These are phyloP conservation scores for Theobroma cacao DNA, from an alignment of 345 rosid genomes.

Conservation along the genomic window DNA sequence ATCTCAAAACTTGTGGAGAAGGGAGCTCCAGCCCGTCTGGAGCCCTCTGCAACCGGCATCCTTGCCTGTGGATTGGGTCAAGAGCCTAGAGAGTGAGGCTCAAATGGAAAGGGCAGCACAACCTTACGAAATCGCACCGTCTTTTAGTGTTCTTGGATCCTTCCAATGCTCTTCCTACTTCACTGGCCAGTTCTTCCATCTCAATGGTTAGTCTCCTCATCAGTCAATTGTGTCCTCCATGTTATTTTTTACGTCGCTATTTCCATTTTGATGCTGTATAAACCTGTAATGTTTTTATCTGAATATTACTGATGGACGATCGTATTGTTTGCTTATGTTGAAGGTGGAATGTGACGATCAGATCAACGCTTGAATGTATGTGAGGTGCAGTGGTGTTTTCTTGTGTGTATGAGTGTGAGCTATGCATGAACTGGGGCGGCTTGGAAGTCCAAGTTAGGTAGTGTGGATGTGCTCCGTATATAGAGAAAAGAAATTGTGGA, in stretches of 20 bases:
- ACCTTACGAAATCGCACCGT: neutral
- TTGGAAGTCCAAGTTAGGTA: too few species aligned
- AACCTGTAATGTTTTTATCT: neutral
- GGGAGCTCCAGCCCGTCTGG: neutral
- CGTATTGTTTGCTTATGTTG: neutral
- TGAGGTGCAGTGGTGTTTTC: too few species aligned
- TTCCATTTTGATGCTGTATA: too few species aligned
- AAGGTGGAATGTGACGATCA: neutral
- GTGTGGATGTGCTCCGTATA: too few species aligned
- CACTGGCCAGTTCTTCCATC: slow-evolving; percentile 1
- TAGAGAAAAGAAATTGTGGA: too few species aligned
- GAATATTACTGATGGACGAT: neutral
- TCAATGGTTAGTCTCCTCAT: neutral
- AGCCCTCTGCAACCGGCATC: neutral
- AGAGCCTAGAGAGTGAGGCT: neutral
- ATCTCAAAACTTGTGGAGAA: neutral
- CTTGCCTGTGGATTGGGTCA: neutral
- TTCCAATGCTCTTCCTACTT: neutral
- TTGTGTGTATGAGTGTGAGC: neutral
- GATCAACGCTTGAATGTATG: neutral
- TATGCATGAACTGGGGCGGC: too few species aligned
- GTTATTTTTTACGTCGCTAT: neutral
- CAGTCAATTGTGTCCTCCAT: neutral
- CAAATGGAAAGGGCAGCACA: slow-evolving; percentile 4
- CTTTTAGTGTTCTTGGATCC: slow-evolving; percentile 10